phyloP scores from a whole-genome alignment of 495 filamentous ascomycete species.

The Trypethelium eluteriae region DNA sequence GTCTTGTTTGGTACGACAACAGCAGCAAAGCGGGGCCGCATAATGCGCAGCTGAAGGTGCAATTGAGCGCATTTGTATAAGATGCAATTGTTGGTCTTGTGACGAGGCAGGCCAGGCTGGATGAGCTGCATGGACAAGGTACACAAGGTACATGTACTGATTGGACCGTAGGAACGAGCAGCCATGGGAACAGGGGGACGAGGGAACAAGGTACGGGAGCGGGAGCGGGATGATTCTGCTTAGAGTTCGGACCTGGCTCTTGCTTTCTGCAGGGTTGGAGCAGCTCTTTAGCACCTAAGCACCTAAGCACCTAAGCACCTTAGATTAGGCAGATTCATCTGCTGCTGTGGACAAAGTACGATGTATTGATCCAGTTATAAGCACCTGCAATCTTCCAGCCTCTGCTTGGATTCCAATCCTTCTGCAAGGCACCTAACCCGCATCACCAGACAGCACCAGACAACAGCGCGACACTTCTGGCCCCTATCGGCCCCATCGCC shows the following conservation, averaged over 20 bases:
- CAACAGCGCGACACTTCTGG: neutral
- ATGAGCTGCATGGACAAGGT: too few species aligned
- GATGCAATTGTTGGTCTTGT: neutral
- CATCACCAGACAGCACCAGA: neutral
- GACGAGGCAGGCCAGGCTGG: neutral
- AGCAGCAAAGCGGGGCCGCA: neutral
- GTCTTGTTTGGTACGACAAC: neutral
- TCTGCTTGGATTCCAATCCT: neutral
- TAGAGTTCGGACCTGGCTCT: neutral
- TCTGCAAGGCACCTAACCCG: neutral
- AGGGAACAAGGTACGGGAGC: neutral
- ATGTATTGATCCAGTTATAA: too few species aligned
- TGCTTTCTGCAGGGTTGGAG: neutral
- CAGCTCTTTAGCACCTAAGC: neutral
- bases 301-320: neutral
- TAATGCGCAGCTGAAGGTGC: neutral
- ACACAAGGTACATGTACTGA: too few species aligned
- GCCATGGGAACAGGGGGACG: neutral
- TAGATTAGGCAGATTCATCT: neutral
- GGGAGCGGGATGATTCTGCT: conserved; percentile 9
- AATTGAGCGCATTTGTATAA: neutral
- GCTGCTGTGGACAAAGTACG: too few species aligned
- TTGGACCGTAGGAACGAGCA: too few species aligned
- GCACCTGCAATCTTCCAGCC: too few species aligned
- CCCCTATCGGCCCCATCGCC: neutral